phyloP scores from a whole-genome alignment of 2,329 filamentous ascomycete species.

The Aspergillus calidoustus region DNA sequence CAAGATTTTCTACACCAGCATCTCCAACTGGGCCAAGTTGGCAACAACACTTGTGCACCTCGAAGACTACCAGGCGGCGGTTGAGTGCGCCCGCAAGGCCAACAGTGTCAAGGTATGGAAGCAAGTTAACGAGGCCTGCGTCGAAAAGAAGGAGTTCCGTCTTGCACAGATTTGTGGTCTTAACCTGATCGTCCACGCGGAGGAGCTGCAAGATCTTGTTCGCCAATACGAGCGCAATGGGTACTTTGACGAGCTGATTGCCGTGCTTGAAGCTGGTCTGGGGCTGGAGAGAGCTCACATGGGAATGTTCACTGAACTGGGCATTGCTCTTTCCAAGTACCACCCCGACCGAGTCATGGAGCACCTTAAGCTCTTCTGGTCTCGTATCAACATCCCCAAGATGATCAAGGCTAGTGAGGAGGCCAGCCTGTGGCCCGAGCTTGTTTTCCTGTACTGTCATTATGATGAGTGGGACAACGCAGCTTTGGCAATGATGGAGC shows the following conservation, averaged over 20 bases:
- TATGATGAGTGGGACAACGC: constrained; percentile 99
- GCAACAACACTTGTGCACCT: constrained; percentile 97
- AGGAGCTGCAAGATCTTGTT: constrained; percentile 89
- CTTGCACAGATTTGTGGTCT: constrained; percentile 98
- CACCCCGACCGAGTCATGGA: constrained; percentile 97
- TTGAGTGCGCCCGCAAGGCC: constrained; percentile 96
- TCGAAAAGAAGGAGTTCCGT: constrained; percentile 97
- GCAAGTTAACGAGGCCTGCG: constrained; percentile 94
- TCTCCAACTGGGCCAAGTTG: constrained; percentile 99
- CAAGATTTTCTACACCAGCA: constrained; percentile 98
- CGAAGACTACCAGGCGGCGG: constrained; percentile 93
- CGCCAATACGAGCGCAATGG: constrained; percentile 96
- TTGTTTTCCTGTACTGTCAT: constrained; percentile 97
- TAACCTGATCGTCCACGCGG: constrained; percentile 95
- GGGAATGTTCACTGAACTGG: constrained; percentile 95
- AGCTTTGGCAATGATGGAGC: constrained; percentile 96
- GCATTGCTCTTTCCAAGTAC: constrained; percentile 91
- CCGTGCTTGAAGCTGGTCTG: constrained; percentile 89
- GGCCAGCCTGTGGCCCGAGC: constrained; percentile 93
- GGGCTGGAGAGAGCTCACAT: constrained; percentile 91
- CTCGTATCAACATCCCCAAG: constrained; percentile 95
- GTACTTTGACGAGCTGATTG: constrained; percentile 98
- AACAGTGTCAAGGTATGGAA: constrained; percentile 99
- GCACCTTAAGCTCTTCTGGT: constrained; percentile 98
- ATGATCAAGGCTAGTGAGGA: constrained; percentile 93